phyloP scores from a whole-genome alignment of 179 eudicot genomes.

The Patellifolia procumbens region DNA sequence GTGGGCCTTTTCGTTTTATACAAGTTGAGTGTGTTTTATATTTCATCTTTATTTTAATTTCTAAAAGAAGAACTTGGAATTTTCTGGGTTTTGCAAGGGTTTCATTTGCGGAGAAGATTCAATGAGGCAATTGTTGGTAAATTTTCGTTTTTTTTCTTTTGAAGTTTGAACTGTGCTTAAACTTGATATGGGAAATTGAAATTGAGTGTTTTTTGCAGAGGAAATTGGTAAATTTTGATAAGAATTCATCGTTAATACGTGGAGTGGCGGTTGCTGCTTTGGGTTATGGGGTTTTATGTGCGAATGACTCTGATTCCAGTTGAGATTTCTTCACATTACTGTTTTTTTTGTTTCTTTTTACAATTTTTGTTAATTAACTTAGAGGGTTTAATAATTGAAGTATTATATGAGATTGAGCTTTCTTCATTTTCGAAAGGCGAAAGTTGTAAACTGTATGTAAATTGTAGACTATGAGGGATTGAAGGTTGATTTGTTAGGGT shows the following conservation, averaged over 20 bases:
- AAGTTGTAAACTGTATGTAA: too few relatives aligned
- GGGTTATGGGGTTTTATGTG: conserved; percentile 56
- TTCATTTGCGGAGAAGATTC: too few relatives aligned
- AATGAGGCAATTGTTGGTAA: conserved; percentile 27
- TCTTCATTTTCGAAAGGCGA: too few relatives aligned
- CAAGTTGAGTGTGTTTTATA: neutral
- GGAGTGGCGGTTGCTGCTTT: conserved; percentile 50
- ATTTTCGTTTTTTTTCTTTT: neutral
- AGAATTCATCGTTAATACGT: conserved; percentile 38
- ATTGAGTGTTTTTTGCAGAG: conserved; percentile 32
- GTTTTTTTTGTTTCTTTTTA: neutral
- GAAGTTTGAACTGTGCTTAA: neutral
- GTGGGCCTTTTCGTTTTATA: conserved; percentile 5
- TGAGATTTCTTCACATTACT: conserved; percentile 22
- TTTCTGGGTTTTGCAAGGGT: too few relatives aligned
- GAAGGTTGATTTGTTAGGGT: neutral
- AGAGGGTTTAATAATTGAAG: neutral
- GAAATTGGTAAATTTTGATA: conserved; percentile 29
- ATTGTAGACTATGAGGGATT: too few relatives aligned
- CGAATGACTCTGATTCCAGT: conserved; percentile 43
- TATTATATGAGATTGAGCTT: too few relatives aligned
- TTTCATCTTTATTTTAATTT: too few relatives aligned
- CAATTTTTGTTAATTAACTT: neutral
- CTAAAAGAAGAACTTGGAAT: too few relatives aligned
- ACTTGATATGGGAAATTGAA: neutral